Conservation (phyloP, 2,329 filamentous ascomycete genomes). For the Karstenula rhodostoma region DNA sequence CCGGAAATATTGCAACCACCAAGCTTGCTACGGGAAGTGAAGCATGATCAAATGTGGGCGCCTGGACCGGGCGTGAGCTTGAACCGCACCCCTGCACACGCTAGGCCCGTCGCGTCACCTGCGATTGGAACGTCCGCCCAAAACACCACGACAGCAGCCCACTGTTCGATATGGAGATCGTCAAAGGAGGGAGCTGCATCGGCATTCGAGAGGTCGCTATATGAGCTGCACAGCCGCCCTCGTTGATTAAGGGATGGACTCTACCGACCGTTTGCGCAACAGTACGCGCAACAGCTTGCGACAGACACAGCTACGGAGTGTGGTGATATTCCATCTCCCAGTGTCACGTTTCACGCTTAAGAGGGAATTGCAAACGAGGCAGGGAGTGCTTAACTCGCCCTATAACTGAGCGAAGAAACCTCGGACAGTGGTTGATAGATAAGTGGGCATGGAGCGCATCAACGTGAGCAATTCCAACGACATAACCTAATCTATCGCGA, state of each 20-base stretch:
- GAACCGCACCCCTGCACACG: neutral
- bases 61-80: neutral
- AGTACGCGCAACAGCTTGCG: too few species aligned
- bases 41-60: neutral
- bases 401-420: too few species aligned
- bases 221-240: neutral
- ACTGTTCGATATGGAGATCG: neutral
- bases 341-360: too few species aligned
- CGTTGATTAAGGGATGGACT: neutral
- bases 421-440: too few species aligned
- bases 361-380: too few species aligned
- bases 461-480: too few species aligned
- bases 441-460: too few species aligned
- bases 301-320: too few species aligned
- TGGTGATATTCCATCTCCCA: too few species aligned
- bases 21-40: constrained; percentile 3
- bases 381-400: too few species aligned
- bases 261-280: neutral
- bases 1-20: neutral
- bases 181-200: neutral
- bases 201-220: neutral
- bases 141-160: neutral
- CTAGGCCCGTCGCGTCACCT: neutral
- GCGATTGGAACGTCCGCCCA: neutral
- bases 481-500: too few species aligned